Percentiles rank a stretch among this genome's conserved stretches.
These are phyloP conservation scores for Teratosphaeria viscida DNA, from an alignment of 2,329 filamentous ascomycete genomes.

Conservation along the genomic window DNA sequence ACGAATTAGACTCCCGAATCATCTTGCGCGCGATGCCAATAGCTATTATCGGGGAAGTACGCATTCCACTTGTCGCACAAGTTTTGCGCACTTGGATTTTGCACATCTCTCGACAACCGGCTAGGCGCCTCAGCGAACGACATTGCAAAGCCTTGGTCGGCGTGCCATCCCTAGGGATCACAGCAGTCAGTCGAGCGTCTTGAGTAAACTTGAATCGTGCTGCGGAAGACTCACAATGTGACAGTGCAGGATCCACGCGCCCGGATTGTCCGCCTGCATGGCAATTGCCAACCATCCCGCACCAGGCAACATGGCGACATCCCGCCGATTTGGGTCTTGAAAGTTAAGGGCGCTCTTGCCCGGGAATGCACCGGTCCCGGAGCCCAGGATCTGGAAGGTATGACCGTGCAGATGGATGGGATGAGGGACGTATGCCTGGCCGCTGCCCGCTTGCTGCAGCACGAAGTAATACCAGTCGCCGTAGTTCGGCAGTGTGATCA, in stretches of 20 bases:
- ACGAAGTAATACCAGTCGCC: background rate
- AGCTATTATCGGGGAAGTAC: background rate
- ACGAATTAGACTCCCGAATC: background rate
- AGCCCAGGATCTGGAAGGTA: slow-evolving; percentile 31
- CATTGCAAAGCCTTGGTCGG: background rate
- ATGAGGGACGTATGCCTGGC: background rate
- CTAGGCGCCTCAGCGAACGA: background rate
- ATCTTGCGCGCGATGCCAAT: background rate
- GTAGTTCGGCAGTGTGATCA: background rate
- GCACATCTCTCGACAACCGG: background rate
- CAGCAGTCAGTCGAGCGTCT: background rate
- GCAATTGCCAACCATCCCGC: slow-evolving; percentile 21
- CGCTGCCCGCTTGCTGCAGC: background rate
- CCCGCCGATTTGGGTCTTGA: slow-evolving; percentile 20
- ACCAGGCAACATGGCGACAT: slow-evolving; percentile 17
- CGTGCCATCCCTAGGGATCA: background rate
- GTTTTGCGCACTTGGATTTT: background rate
- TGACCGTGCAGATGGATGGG: slow-evolving; percentile 28
- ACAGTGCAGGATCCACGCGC: slow-evolving; percentile 14
- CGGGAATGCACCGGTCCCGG: background rate
- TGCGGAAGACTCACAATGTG: slow-evolving; percentile 1
- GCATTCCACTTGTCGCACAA: background rate
- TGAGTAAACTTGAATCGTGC: background rate
- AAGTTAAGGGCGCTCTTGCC: slow-evolving; percentile 15
- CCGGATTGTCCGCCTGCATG: slow-evolving; percentile 22